Base-by-base conservation (phyloP, 306 rosid genomes). In the Phaseolus lunatus region DNA sequence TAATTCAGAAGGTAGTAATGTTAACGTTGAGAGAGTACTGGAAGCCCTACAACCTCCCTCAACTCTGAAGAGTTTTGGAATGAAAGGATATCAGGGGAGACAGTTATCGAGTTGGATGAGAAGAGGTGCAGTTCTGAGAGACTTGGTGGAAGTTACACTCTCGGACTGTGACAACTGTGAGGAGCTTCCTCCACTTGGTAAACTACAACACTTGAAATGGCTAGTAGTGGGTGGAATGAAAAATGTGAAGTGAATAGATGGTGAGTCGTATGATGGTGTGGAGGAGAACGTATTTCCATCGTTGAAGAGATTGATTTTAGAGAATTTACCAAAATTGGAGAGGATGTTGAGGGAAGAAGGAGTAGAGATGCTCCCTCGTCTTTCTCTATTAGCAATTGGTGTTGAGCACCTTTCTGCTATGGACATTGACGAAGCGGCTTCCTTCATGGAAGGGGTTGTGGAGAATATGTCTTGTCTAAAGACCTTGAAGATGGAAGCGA, bases 171-270 rank as follows among this genome's bases (percentile, higher is more conserved):
- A 2, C 0, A 73, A 56, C 56, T 39, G 41, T 9, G 6, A 41
- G 56, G 7, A 9, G 16, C 67, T 73, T 39, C 67, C 78, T 73
- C 26, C 68, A 16, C 67, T 73, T 39, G 78, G 78, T 24, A 73
- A 73, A 41, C 8, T 73, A 8, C 26, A 67, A 37, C 15, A 14
- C 1, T 72, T 72, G 16, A 10, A 16, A 19, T 13, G 1, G 1
- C 77, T 53, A 7, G 0, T 0, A 9, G 9, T 73, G 35, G 2
- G 12, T 7, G 27, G 56, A 15, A 73, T 73, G 78, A 23, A 57
- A 41, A 10, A 73, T 37, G 20, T 77, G 33, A 67, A 52, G 58
- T 12, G 31, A 49, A 44, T 75, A 0, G 71, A 75, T 19, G 35
- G 20, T 61, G 58, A 75, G 2, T 37, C 18, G 5, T 66, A 77